Evolutionary conservation across 192 early-diverging fungal species (phyloP), one percentile per base, ranked within the genome.

Genomic region (Helicostylum pulchrum): DNA sequence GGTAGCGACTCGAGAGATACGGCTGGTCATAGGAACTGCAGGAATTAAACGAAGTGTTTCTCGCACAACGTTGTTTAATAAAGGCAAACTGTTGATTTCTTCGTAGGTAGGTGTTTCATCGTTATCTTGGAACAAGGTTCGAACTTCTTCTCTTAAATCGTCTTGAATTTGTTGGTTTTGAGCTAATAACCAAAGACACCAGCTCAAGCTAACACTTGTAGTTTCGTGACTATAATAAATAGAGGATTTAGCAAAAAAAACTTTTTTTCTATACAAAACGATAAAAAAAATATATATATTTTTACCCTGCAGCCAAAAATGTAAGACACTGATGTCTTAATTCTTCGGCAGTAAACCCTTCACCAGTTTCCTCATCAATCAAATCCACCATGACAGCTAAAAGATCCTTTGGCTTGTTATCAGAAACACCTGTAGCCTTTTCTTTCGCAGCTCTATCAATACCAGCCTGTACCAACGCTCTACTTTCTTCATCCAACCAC

Each of bases 261-360:
- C n/a, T n/a, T n/a, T n/a, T n/a, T 26, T 26, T 26, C 26, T 26
- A 2, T 26, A 26, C n/a, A n/a, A n/a, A n/a, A n/a, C n/a, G n/a
- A n/a, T n/a, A n/a, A n/a, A n/a, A n/a, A n/a, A n/a, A n/a, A n/a
- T 26, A 26, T 26, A 2, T 26, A 26, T 26, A 26, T 26, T 2
- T 26, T 65, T 75, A 75, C 73, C 84, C 84, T 11, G 84, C 84
- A 2, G 76, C 80, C 31, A 85, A 62, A 57, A 85, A 84, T 2
- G 80, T 85, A 65, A 85, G 50, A 54, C 80, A 78, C 48, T 85
- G 84, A 50, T 81, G 67, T 55, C 81, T 63, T 32, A 86, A 65
- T 61, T 83, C 79, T 11, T 46, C 21, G 9, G 74, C 75, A 19
- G 65, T 70, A 59, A 86, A 64, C 4, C 61, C 70, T 49, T 78